Conservation (phyloP, 306 rosid species). For the Quercus bicolor region DNA sequence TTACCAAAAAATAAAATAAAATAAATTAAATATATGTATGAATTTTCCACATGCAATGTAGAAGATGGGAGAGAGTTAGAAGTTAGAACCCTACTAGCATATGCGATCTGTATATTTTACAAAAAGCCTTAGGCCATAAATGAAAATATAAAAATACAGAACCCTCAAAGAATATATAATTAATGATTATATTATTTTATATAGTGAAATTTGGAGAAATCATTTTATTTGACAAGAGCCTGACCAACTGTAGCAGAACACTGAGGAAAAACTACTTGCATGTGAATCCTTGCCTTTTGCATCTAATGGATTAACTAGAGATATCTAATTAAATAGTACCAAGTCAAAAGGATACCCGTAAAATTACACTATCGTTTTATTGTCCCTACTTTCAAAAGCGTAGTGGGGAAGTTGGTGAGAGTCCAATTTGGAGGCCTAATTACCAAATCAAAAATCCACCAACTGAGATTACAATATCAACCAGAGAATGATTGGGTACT, state of each 20-base stretch:
- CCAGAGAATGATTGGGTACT: conserved; percentile 8
- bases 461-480: background rate
- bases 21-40: too few relatives aligned
- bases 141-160: background rate
- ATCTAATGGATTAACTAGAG: background rate
- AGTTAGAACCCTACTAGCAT: too few relatives aligned
- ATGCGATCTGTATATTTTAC: too few relatives aligned
- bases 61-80: too few relatives aligned
- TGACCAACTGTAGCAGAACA: background rate
- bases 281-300: background rate
- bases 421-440: conserved; percentile 13
- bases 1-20: too few relatives aligned
- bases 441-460: background rate
- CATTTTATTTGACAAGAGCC: background rate
- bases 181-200: too few relatives aligned
- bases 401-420: conserved; percentile 12
- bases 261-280: background rate
- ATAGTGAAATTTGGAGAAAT: background rate
- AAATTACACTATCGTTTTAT: background rate
- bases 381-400: background rate
- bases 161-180: background rate
- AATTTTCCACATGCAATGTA: too few relatives aligned
- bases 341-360: background rate
- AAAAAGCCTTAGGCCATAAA: too few relatives aligned
- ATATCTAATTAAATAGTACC: background rate